Base-by-base conservation (phyloP, 2,329 filamentous ascomycete genomes). In the Microdochium trichocladiopsis region DNA sequence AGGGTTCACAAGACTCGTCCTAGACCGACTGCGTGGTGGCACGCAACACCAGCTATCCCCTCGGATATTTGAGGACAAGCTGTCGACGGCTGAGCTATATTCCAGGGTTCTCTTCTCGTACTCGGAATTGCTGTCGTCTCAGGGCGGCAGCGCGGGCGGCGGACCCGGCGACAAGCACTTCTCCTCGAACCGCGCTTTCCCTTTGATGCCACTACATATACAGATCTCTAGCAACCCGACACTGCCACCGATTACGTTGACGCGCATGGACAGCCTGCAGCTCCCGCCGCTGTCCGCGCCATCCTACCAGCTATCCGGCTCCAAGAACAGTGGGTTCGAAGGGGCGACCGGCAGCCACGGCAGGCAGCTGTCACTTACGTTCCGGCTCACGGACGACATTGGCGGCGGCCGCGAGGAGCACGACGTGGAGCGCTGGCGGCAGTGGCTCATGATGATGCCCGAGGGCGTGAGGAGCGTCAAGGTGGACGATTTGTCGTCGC, bases 241-340 rank as follows among this genome's bases (percentile, higher is more conserved):
- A 28, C 63, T 82, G 25, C 78, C 80, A 6, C 83, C 80, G 2
- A 79, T 83, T 56, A 75, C 79, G 52, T 66, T 83, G 50, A 72
- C 74, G 14, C 23, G 47, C n/a, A 14, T 48, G 23, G 23, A 28
- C 14, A 48, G 47, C 14, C 47, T 28, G 4, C 23, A 25, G 23
- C 18, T 28, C 4, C 47, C 47, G 18, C 47, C 47, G 16, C 23
- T 28, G 23, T 48, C 47, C 3, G 41, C 41, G 41, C 41, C 41
- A 22, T 45, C 41, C 12, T 45, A 22, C 18, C n/a, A 11, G 9
- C 41, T 18, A 31, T 31, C 28, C 28, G 14, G 28, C 28, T 14
- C 28, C 28, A 31, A 31, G 16, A 23, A 6, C 9, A 45, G 14
- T 22, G 41, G 41, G 16, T 45, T 45, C 21, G 41, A 45, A 21